phyloP scores from a whole-genome alignment of 2,329 filamentous ascomycete genomes.

The Penicillium oxalicum region DNA sequence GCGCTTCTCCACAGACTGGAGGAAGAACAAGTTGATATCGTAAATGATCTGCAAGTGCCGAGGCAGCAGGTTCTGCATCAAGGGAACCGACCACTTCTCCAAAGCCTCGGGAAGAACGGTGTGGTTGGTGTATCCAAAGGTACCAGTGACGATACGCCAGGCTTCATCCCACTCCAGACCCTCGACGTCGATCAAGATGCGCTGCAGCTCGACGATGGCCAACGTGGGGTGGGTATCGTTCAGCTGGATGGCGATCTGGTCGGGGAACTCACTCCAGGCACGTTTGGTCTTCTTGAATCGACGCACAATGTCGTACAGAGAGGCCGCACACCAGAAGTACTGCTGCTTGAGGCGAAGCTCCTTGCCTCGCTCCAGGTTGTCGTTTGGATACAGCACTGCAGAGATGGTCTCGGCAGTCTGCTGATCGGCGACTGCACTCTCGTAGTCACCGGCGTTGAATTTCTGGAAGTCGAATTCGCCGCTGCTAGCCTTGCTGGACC shows the following conservation, averaged over 20 bases:
- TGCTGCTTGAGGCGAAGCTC: conserved; percentile 97
- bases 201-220: conserved; percentile 90
- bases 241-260: conserved; percentile 93
- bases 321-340: conserved; percentile 99
- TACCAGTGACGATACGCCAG: conserved; percentile 72
- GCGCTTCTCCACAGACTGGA: conserved; percentile 81
- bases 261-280: conserved; percentile 84
- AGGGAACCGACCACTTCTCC: conserved; percentile 95
- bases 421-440: conserved; percentile 95
- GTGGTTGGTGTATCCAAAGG: conserved; percentile 97
- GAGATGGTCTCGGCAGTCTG: conserved; percentile 99
- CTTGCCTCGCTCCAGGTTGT: conserved; percentile 93
- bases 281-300: conserved; percentile 97
- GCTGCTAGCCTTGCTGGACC: conserved; percentile 95
- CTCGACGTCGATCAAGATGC: conserved; percentile 83
- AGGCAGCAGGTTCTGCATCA: conserved; percentile 87
- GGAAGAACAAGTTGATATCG: conserved; percentile 92
- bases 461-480: conserved; percentile 99
- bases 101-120: conserved; percentile 94
- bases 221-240: conserved; percentile 97
- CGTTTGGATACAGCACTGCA: conserved; percentile 93
- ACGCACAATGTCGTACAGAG: conserved; percentile 89
- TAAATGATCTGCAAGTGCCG: conserved; percentile 96
- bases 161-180: conserved; percentile 89
- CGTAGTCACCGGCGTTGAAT: conserved; percentile 97